Evolutionary conservation across 75 land plant species (phyloP).

Genomic region (Cupressus sempervirens): DNA sequence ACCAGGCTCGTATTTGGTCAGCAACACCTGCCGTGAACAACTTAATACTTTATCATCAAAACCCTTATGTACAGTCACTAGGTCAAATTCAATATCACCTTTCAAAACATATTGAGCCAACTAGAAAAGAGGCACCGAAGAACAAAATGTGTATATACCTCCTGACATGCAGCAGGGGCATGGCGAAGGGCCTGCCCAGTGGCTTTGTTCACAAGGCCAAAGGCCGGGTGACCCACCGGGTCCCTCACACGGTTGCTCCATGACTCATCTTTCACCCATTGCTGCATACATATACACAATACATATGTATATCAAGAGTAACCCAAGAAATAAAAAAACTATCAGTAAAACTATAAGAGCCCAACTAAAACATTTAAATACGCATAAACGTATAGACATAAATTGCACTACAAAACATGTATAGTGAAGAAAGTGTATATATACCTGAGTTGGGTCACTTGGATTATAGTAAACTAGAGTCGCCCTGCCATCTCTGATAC

Average conservation of each 20-base stretch:
- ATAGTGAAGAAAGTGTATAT: neutral
- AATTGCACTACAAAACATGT: neutral
- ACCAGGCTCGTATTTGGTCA: conserved; percentile 12
- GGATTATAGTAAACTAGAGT: conserved; percentile 27
- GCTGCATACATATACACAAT: conserved; percentile 17
- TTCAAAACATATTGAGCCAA: too few relatives aligned
- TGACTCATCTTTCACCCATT: conserved; percentile 42
- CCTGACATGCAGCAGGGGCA: neutral
- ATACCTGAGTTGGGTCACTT: conserved; percentile 34
- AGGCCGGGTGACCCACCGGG: too few relatives aligned
- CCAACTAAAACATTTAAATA: neutral
- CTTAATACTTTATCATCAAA: neutral
- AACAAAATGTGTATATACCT: neutral
- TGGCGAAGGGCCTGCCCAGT: too few relatives aligned
- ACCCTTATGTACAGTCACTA: neutral
- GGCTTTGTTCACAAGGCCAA: too few relatives aligned
- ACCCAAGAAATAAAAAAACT: too few relatives aligned
- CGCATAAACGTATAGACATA: neutral
- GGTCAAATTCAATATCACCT: neutral
- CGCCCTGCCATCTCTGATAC: conserved; percentile 13
- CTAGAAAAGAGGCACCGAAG: neutral
- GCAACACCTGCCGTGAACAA: conserved; percentile 13
- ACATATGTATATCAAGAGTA: neutral
- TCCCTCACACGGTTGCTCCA: conserved; percentile 32
- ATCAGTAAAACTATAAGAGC: neutral